phyloP scores from a whole-genome alignment of 1,284 basidiomycete genomes.

The Pascua sp. region DNA sequence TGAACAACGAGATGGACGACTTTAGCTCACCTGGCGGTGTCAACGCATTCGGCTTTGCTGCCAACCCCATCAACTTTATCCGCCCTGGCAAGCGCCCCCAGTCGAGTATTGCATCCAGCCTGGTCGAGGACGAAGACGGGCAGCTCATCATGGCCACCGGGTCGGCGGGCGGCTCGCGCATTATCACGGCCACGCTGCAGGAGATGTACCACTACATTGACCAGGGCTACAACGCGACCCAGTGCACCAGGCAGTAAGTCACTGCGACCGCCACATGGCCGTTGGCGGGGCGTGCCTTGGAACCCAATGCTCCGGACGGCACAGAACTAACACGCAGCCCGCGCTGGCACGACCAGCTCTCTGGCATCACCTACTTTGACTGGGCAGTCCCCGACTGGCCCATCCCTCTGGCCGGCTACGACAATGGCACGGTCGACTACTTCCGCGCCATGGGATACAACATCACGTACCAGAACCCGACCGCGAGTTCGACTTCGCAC shows the following conservation, averaged over 20 bases:
- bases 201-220: slow-evolving; percentile 39
- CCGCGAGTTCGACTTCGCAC: slow-evolving; percentile 23
- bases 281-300: not conserved
- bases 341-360: slow-evolving; percentile 52
- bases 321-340: slow-evolving; percentile 23
- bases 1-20: slow-evolving; percentile 50
- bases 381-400: slow-evolving; percentile 21
- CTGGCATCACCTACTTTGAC: slow-evolving; percentile 43
- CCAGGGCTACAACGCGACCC: slow-evolving; percentile 31
- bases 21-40: slow-evolving; percentile 37
- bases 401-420: slow-evolving; percentile 38
- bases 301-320: not conserved
- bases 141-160: slow-evolving; percentile 45
- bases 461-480: slow-evolving; percentile 30
- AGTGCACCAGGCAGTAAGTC: slow-evolving; percentile 26
- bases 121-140: slow-evolving; percentile 45
- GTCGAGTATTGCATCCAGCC: slow-evolving; percentile 45
- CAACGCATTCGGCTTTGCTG: slow-evolving; percentile 48
- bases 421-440: slow-evolving; percentile 44
- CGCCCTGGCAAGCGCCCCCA: slow-evolving; percentile 47
- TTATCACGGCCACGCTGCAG: slow-evolving; percentile 51
- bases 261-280: no score
- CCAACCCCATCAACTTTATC: slow-evolving; percentile 48
- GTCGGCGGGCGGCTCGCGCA: slow-evolving; percentile 48
- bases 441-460: slow-evolving; percentile 42